Conservation (phyloP, 2,329 filamentous ascomycete genomes). For the Bisporella sp. region DNA sequence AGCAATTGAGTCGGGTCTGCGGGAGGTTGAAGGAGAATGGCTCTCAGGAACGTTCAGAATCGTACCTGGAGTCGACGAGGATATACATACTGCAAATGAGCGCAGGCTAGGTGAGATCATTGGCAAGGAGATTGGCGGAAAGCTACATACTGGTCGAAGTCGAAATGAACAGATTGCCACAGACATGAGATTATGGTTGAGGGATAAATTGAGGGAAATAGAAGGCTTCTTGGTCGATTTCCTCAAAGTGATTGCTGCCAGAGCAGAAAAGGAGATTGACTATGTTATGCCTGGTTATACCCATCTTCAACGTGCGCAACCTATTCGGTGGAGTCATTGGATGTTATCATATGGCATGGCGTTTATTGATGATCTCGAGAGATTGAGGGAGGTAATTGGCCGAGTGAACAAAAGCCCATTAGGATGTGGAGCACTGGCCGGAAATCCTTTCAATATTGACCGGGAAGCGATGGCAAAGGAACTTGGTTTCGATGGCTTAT, state of each 20-base stretch:
- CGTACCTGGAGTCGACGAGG: constrained; percentile 45
- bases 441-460: constrained; percentile 78
- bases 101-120: constrained; percentile 75
- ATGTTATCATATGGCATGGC: constrained; percentile 67
- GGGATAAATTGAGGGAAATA: constrained; percentile 64
- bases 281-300: constrained; percentile 81
- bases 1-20: constrained; percentile 66
- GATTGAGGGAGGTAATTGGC: constrained; percentile 63
- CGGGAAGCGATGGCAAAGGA: constrained; percentile 72
- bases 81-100: constrained; percentile 66
- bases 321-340: constrained; percentile 78
- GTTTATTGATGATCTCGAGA: constrained; percentile 69
- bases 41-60: constrained; percentile 42
- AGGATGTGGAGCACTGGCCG: constrained; percentile 54
- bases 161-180: constrained; percentile 87
- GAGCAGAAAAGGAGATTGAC: constrained; percentile 70
- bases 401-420: constrained; percentile 58
- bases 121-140: constrained; percentile 76
- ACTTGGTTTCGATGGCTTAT: constrained; percentile 68
- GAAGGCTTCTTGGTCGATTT: constrained; percentile 63
- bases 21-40: constrained; percentile 49
- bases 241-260: constrained; percentile 58
- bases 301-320: constrained; percentile 75
- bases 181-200: constrained; percentile 85
- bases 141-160: constrained; percentile 82